Conservation (phyloP, 345 rosid genomes). For the Draba incana region DNA sequence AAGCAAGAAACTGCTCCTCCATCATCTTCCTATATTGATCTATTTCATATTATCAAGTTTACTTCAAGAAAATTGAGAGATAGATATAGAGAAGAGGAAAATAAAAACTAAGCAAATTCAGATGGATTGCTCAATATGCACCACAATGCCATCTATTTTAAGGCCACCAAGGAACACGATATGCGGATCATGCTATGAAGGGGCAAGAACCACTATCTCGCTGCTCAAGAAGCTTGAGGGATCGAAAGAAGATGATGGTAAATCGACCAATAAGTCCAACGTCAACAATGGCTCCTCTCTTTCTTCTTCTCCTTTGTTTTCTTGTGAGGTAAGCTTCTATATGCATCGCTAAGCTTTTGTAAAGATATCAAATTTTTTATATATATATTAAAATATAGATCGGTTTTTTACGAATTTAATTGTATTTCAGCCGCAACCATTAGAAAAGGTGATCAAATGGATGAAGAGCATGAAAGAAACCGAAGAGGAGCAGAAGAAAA, state of each 20-base stretch:
- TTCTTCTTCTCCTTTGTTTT: slow-evolving; percentile 45
- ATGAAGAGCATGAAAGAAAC: slow-evolving; percentile 62
- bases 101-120: not conserved
- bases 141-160: slow-evolving; percentile 66
- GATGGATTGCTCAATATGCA: slow-evolving; percentile 90
- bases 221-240: slow-evolving; percentile 60
- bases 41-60: slow-evolving; percentile 29
- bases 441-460: slow-evolving; percentile 65
- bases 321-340: slow-evolving; percentile 67
- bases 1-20: slow-evolving; percentile 37
- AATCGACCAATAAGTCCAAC: slow-evolving; percentile 27
- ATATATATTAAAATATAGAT: not conserved
- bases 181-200: slow-evolving; percentile 78
- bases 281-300: slow-evolving; percentile 23
- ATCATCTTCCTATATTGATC: slow-evolving; percentile 16
- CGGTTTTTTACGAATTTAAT: not conserved
- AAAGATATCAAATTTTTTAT: not conserved
- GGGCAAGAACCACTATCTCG: slow-evolving; percentile 55
- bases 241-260: slow-evolving; percentile 36
- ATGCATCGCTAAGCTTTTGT: not conserved
- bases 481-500: slow-evolving; percentile 63
- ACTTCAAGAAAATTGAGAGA: not conserved
- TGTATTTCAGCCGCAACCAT: slow-evolving; percentile 45
- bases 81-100: slow-evolving; percentile 1
- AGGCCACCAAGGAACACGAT: slow-evolving; percentile 92